Conservation (phyloP, 2,329 filamentous ascomycete genomes). For the Aspergillus melleus region DNA sequence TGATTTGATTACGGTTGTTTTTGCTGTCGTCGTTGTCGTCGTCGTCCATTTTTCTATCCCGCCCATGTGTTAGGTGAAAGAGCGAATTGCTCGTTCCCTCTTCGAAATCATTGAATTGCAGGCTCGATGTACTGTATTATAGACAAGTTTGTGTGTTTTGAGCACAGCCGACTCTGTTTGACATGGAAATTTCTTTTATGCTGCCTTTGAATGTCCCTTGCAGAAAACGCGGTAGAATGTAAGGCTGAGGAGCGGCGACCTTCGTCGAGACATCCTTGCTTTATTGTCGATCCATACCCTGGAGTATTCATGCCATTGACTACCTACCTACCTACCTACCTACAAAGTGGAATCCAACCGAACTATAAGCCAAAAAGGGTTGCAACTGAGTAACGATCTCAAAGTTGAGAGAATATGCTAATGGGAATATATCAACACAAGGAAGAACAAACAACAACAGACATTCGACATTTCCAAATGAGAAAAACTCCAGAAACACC, state of each 20-base stretch:
- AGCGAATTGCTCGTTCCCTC: no score
- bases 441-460: not conserved
- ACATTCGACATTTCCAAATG: constrained; percentile 12
- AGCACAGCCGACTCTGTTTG: constrained; percentile 10
- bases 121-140: constrained; percentile 23
- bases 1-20: not conserved
- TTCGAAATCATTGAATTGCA: constrained; percentile 16
- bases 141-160: constrained; percentile 10
- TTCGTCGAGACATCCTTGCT: no score
- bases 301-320: no score
- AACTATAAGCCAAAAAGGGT: no score
- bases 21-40: not conserved
- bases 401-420: not conserved
- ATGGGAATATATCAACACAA: not conserved
- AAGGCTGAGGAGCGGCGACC: no score
- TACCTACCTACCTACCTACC: no score
- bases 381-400: not conserved
- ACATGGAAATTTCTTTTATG: constrained; percentile 6
- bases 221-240: no score
- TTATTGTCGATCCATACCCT: no score
- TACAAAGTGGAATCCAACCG: no score
- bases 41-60: no score
- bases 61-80: no score
- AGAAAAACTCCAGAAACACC: constrained; percentile 14
- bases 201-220: not conserved